phyloP scores from a whole-genome alignment of 2,329 filamentous ascomycete genomes.

The Microthyrium microscopicum region DNA sequence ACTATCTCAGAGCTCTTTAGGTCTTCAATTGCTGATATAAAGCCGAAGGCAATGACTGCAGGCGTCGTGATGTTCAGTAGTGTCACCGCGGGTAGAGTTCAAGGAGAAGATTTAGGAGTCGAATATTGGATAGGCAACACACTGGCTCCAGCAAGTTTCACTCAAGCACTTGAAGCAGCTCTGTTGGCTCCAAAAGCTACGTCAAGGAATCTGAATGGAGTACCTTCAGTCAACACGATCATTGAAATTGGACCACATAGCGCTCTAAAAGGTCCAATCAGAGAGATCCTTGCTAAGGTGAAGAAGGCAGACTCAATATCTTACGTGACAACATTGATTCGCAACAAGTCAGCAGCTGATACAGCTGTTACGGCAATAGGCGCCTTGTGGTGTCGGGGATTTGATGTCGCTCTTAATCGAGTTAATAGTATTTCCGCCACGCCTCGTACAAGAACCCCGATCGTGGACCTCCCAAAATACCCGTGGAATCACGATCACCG shows the following conservation, averaged over 20 bases:
- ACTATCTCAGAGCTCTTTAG: slow-evolving; percentile 12
- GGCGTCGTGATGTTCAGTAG: not conserved
- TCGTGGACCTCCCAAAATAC: slow-evolving; percentile 1
- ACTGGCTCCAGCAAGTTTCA: slow-evolving; percentile 1
- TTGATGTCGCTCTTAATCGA: not conserved
- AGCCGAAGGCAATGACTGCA: not conserved
- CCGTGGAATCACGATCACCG: not conserved
- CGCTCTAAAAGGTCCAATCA: slow-evolving; percentile 17
- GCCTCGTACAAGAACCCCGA: not conserved
- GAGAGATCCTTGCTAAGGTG: slow-evolving; percentile 12
- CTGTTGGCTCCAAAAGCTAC: slow-evolving; percentile 8
- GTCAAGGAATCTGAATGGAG: not conserved
- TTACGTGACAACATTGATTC: not conserved
- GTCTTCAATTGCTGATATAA: not conserved
- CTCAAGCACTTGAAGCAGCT: slow-evolving; percentile 8
- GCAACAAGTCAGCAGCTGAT: not conserved
- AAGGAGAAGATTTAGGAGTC: not conserved
- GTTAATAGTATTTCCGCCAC: not conserved
- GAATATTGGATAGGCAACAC: slow-evolving; percentile 3
- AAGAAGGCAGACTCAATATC: not conserved
- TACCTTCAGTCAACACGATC: slow-evolving; percentile 7
- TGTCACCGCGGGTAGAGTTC: not conserved
- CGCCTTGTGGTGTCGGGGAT: not conserved
- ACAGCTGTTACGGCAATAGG: not conserved
- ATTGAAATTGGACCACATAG: slow-evolving; percentile 23